Conservation (phyloP, 2,329 filamentous ascomycete genomes). For the Penicillium griseofulvum region DNA sequence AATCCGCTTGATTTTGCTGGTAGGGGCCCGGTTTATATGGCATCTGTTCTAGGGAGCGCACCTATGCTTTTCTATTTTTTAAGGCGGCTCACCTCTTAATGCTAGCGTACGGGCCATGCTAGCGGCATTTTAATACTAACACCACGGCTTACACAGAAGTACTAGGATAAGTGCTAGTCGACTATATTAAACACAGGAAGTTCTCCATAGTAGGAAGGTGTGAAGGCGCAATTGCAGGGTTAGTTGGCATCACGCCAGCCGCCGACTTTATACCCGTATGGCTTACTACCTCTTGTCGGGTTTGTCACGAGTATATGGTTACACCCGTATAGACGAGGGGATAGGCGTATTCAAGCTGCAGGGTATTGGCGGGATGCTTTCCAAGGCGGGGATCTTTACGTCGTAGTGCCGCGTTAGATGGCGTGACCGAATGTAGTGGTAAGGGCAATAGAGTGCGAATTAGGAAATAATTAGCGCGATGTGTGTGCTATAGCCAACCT, state of each 20-base stretch:
- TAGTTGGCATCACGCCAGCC: conserved; percentile 60
- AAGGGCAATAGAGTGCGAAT: conserved; percentile 57
- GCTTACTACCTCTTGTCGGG: conserved; percentile 55
- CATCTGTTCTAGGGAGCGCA: too few species aligned
- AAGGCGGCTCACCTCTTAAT: conserved; percentile 55
- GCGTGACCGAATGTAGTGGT: conserved; percentile 45
- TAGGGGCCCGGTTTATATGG: conserved; percentile 72
- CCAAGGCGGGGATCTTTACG: too few species aligned
- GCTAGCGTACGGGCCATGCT: conserved; percentile 54
- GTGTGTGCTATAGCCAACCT: conserved; percentile 52
- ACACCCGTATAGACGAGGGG: conserved; percentile 56
- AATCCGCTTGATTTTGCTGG: conserved; percentile 70
- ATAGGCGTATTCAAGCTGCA: conserved; percentile 62
- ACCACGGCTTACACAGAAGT: conserved; percentile 54
- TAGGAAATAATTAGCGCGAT: conserved; percentile 56
- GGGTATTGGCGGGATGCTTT: conserved; percentile 57
- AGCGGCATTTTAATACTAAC: conserved; percentile 59
- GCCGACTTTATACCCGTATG: conserved; percentile 54
- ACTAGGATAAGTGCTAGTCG: conserved; percentile 55
- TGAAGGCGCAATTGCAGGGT: conserved; percentile 57
- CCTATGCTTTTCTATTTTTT: neutral
- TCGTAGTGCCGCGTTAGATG: conserved; percentile 49
- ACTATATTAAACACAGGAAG: conserved; percentile 52
- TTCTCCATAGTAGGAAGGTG: conserved; percentile 58
- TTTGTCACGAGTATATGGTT: conserved; percentile 56